A percentile compares a stretch with the other conserved stretches of the same genome.
These are phyloP conservation scores for Reutealis trisperma DNA, from an alignment of 345 rosid species.

Conservation along the genomic window DNA sequence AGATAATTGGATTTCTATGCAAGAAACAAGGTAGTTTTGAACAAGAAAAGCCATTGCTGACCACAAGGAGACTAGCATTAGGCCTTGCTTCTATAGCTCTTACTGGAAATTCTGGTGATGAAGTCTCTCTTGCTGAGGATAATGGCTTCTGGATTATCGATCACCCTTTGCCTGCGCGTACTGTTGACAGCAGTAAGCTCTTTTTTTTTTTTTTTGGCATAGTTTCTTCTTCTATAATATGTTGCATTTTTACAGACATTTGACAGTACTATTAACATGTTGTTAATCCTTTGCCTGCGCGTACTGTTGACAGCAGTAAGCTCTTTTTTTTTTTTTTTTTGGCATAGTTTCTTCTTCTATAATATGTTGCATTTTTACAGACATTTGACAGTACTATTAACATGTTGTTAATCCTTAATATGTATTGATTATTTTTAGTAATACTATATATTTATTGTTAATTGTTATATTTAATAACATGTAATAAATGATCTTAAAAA, in stretches of 20 bases:
- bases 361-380: too few relatives aligned
- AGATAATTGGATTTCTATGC: conserved; percentile 25
- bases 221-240: not conserved
- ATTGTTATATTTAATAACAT: too few relatives aligned
- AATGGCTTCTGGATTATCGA: conserved; percentile 65
- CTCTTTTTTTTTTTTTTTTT: not conserved
- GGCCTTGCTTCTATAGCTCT: conserved; percentile 59
- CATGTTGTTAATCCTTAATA: too few relatives aligned
- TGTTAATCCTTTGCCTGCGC: conserved; percentile 62
- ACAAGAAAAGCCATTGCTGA: conserved; percentile 37
- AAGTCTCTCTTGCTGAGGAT: conserved; percentile 56
- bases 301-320: conserved; percentile 72
- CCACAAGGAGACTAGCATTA: conserved; percentile 61
- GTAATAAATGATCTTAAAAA: too few relatives aligned
- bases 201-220: not conserved
- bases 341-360: not conserved
- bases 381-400: too few relatives aligned
- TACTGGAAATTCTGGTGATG: conserved; percentile 30
- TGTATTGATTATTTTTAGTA: too few relatives aligned
- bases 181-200: conserved; percentile 67
- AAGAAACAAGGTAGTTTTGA: conserved; percentile 31
- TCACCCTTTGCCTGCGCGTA: conserved; percentile 58
- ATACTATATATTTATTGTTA: too few relatives aligned
- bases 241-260: too few relatives aligned
- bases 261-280: too few relatives aligned